Percentiles rank a stretch among this genome's conserved stretches.
These are phyloP conservation scores for Colletotrichum scovillei DNA, from an alignment of 2,329 filamentous ascomycete species.

Conservation along the genomic window DNA sequence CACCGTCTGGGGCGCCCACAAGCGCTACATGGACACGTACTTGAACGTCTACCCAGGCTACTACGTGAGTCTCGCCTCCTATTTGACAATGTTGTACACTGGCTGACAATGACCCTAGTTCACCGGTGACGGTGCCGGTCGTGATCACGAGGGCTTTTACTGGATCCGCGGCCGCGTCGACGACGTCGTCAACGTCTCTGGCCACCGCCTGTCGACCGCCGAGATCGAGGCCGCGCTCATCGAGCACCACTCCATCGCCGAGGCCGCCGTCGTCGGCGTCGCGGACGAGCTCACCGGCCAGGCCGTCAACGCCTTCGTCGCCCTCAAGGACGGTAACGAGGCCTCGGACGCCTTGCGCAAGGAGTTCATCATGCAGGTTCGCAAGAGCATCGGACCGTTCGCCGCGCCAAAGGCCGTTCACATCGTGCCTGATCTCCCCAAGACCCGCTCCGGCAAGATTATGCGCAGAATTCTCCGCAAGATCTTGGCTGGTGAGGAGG, in stretches of 20 bases:
- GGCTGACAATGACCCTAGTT: constrained; percentile 63
- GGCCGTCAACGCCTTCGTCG: constrained; percentile 96
- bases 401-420: constrained; percentile 95
- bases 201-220: constrained; percentile 94
- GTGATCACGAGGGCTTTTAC: constrained; percentile 98
- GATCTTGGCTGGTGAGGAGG: constrained; percentile 96
- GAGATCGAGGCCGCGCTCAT: constrained; percentile 98
- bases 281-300: constrained; percentile 95
- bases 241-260: constrained; percentile 89
- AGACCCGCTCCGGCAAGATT: constrained; percentile 98
- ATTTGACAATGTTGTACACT: not conserved
- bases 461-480: constrained; percentile 98
- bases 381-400: constrained; percentile 97
- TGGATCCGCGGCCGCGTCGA: constrained; percentile 99
- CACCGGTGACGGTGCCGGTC: constrained; percentile 92
- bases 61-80: constrained; percentile 75
- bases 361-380: constrained; percentile 92
- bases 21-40: constrained; percentile 99
- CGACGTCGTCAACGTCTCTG: constrained; percentile 97
- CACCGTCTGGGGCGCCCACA: constrained; percentile 97
- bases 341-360: constrained; percentile 85
- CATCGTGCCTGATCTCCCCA: constrained; percentile 92
- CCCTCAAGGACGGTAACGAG: constrained; percentile 88
- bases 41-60: constrained; percentile 97
- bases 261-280: constrained; percentile 95